Conservation (phyloP, 129 eudicot species). For the Arctium lappa region DNA sequence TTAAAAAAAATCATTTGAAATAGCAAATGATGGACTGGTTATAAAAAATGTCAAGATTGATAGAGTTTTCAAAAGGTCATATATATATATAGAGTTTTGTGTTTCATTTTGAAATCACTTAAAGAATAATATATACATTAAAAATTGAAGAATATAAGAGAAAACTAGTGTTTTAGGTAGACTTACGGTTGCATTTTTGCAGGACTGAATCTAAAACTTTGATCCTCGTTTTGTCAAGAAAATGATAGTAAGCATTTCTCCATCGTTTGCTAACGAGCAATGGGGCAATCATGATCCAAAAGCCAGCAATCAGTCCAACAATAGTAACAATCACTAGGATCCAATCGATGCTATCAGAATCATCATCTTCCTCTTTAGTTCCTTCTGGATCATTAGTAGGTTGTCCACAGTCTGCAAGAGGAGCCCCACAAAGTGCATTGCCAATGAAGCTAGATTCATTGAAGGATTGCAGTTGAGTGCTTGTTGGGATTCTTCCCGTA, state of each 20-base stretch:
- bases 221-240: conserved; percentile 18
- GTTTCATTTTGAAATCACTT: neutral
- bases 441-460: conserved; percentile 4
- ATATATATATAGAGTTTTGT: neutral
- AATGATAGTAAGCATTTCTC: conserved; percentile 21
- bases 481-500: conserved; percentile 4
- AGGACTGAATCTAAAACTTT: conserved; percentile 20
- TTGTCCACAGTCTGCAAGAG: neutral
- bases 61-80: no score
- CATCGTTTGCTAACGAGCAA: conserved; percentile 18
- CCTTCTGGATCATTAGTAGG: neutral
- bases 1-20: no score
- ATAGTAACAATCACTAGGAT: conserved; percentile 7
- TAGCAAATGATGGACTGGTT: no score
- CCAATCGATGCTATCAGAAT: conserved; percentile 23
- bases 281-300: conserved; percentile 20
- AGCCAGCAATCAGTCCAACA: conserved; percentile 16
- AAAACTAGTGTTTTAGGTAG: neutral
- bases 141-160: neutral
- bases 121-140: neutral
- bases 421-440: conserved; percentile 5
- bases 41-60: no score
- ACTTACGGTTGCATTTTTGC: conserved; percentile 18
- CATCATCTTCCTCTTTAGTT: neutral
- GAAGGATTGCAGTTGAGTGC: conserved; percentile 12